Percentiles rank a stretch among this genome's conserved stretches.
These are phyloP conservation scores for Gastrolobium villosum DNA, from an alignment of 306 rosid species.

Conservation along the genomic window DNA sequence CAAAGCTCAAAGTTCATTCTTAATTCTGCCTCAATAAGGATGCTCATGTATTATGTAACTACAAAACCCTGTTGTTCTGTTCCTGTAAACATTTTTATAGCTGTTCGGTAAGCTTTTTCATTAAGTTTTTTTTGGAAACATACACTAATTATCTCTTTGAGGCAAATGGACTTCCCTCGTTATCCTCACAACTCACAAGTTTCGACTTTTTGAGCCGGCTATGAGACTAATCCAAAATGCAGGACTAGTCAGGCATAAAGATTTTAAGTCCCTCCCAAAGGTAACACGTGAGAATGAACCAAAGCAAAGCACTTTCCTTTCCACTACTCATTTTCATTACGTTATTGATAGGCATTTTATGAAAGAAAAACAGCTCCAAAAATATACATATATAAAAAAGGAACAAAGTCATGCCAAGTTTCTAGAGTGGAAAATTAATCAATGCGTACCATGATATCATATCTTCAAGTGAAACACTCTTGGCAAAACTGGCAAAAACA, in stretches of 20 bases:
- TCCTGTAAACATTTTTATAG: no score
- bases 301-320: no score
- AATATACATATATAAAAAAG: neutral
- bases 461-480: slow-evolving; percentile 78
- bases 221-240: no score
- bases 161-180: no score
- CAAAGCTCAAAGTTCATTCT: slow-evolving; percentile 8
- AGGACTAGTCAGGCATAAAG: no score
- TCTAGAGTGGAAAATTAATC: neutral
- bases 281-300: no score
- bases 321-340: no score
- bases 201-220: no score
- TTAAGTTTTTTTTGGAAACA: no score
- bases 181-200: no score
- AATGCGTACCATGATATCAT: slow-evolving; percentile 79
- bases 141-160: no score
- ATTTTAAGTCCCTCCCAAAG: no score
- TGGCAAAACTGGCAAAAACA: slow-evolving; percentile 76
- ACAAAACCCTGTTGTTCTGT: neutral
- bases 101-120: neutral
- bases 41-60: neutral
- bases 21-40: neutral
- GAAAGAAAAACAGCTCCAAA: neutral
- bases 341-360: neutral
- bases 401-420: neutral